Evolutionary conservation across 345 rosid species (phyloP).

Genomic region (Chamaenerion angustifolium): DNA sequence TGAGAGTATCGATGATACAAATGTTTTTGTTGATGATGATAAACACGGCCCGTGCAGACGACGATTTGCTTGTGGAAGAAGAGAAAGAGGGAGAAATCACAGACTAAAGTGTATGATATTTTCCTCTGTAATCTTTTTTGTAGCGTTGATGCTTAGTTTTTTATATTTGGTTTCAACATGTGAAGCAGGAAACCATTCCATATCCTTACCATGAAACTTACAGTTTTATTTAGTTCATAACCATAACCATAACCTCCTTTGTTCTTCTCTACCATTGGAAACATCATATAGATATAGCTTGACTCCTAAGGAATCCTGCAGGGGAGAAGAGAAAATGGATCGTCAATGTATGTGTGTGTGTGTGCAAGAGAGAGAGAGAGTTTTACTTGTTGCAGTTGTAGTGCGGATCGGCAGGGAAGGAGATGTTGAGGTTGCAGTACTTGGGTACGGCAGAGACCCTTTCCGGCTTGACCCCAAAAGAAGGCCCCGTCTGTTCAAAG

Average conservation of each 20-base stretch:
- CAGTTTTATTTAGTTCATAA: no score
- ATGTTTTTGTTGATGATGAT: no score
- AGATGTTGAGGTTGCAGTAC: not conserved
- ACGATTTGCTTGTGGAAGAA: not conserved
- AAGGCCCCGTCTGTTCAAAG: not conserved
- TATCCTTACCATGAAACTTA: no score
- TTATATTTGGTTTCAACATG: no score
- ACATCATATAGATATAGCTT: no score
- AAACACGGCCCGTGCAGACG: no score
- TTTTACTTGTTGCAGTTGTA: constrained; percentile 4
- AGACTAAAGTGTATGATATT: constrained; percentile 11
- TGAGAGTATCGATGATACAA: not conserved
- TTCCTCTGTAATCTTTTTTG: not conserved
- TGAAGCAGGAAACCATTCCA: no score
- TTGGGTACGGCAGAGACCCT: not conserved
- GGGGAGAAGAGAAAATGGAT: not conserved
- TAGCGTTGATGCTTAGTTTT: no score
- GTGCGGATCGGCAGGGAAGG: constrained; percentile 5
- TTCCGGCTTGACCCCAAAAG: constrained; percentile 3
- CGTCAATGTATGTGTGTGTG: not conserved
- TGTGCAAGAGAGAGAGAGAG: not conserved
- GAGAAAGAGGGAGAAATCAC: constrained; percentile 47
- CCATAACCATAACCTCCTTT: no score
- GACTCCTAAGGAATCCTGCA: no score
- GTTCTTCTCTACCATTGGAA: no score